Conservation (phyloP, 148 eudicot species). For the Salicornia ramosissima region DNA sequence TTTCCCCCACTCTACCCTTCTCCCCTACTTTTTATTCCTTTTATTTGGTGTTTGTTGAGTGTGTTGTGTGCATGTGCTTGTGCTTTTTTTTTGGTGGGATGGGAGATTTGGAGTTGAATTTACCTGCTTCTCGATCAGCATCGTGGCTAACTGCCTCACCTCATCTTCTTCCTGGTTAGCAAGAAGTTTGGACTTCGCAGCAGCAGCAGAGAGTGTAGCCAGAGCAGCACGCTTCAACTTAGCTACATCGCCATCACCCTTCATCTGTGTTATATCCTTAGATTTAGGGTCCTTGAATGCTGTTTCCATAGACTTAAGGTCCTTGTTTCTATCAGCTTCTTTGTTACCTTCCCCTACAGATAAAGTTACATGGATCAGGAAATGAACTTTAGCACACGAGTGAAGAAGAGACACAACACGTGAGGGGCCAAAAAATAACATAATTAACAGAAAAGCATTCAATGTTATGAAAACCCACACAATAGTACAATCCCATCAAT, state of each 20-base stretch:
- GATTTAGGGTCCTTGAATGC: constrained; percentile 28
- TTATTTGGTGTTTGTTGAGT: too few relatives aligned
- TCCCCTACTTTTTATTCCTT: too few relatives aligned
- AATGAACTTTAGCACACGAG: background rate
- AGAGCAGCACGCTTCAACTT: constrained; percentile 73
- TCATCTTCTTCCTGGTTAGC: constrained; percentile 94
- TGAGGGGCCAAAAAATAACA: background rate
- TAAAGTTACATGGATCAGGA: background rate
- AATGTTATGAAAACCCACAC: background rate
- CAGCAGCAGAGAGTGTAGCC: constrained; percentile 85
- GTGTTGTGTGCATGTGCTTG: too few relatives aligned
- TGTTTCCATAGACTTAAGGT: constrained; percentile 21
- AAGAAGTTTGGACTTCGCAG: constrained; percentile 89
- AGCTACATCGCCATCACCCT: constrained; percentile 34
- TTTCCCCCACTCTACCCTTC: too few relatives aligned
- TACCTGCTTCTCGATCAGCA: constrained; percentile 88
- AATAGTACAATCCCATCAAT: too few relatives aligned
- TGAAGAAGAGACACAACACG: background rate
- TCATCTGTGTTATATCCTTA: constrained; percentile 16
- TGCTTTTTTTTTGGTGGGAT: background rate
- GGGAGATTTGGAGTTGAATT: background rate
- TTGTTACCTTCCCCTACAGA: constrained; percentile 32
- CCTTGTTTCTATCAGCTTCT: constrained; percentile 33
- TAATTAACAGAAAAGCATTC: background rate
- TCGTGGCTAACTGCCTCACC: constrained; percentile 66